Percentiles rank a stretch among this genome's conserved stretches.
Evolutionary conservation across 345 rosid genomes (phyloP).

Genomic region (Salix brachista): DNA sequence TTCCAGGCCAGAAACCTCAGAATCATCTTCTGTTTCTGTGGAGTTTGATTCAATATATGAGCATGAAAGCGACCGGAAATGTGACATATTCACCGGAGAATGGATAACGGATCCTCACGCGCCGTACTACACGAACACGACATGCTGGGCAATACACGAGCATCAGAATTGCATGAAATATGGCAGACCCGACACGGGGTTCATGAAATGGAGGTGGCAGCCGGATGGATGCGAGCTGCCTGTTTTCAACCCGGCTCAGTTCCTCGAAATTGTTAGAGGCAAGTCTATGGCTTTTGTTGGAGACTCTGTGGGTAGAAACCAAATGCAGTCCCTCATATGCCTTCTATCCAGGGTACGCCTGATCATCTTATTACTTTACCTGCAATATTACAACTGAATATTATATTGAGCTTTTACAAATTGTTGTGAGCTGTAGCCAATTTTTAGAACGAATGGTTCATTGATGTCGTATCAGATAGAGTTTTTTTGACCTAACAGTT

Average conservation of each 20-base stretch:
- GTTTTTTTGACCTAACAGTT: fast-evolving
- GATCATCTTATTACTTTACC: too few relatives aligned
- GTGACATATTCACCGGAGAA: constrained; percentile 76
- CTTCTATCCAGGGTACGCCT: constrained; percentile 73
- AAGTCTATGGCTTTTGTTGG: constrained; percentile 87
- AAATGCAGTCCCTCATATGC: constrained; percentile 95
- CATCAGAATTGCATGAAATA: constrained; percentile 93
- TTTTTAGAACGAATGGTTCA: too few relatives aligned
- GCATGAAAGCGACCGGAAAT: constrained; percentile 15
- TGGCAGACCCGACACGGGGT: constrained; percentile 71
- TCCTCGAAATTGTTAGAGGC: constrained; percentile 62
- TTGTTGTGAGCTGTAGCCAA: too few relatives aligned
- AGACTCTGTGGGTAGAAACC: constrained; percentile 85
- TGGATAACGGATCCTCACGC: constrained; percentile 72
- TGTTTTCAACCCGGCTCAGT: constrained; percentile 61
- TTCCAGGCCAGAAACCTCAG: not conserved
- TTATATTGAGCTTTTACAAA: too few relatives aligned
- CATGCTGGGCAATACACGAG: constrained; percentile 96
- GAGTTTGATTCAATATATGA: not conserved
- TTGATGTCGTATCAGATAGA: too few relatives aligned
- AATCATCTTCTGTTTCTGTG: not conserved
- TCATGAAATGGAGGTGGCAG: constrained; percentile 80
- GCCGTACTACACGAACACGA: constrained; percentile 80
- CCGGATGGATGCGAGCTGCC: constrained; percentile 72
- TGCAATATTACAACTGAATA: too few relatives aligned